Base-by-base conservation (phyloP, 192 early-diverging fungal genomes). In the Oehlia diaphana region DNA sequence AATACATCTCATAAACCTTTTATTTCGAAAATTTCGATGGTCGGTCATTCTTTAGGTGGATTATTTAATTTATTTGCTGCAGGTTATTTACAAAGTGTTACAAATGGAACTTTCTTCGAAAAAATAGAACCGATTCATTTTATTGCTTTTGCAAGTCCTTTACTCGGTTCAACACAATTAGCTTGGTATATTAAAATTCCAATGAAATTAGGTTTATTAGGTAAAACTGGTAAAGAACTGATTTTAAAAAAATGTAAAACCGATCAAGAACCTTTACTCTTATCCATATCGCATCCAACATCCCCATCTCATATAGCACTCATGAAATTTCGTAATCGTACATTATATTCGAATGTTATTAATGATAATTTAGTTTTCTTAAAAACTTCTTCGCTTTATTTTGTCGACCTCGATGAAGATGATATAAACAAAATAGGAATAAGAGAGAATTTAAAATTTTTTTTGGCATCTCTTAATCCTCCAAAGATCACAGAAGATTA, bases 11-110 rank as follows among this genome's bases (percentile, higher is more conserved):
- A 79, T 62, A 77, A 75, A 33, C 81, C 79, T 0, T 73, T 42
- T 16, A 73, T 82, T 63, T 80, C 84, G 44, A 81, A 81, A 26
- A 67, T 89, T 9, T 87, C 86, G 2, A 77, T 89, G n/a, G 81
- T 87, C 9, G 88, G 88, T 26, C 88, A 89, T 64, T 89, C 88
- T 7, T 82, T 89, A 28, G 88, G 88, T 39, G 88, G 86, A 9
- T 63, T 89, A 72, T 81, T 87, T 44, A 89, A 89, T 49, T 50
- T 84, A 65, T 87, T 83, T 65, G 66, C 79, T 49, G 74, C 83
- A 33, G 83, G 84, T 26, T 85, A 84, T 58, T 81, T 89, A 33
- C 73, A 88, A 23, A 81, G 82, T 13, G 37, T 87, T 33, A 88
- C 86, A 1, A 72, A 80, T n/a, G 87, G 87, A 14, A 69, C 47